Evolutionary conservation across 345 rosid genomes (phyloP).

Genomic region (Sisymbrium altissimum): DNA sequence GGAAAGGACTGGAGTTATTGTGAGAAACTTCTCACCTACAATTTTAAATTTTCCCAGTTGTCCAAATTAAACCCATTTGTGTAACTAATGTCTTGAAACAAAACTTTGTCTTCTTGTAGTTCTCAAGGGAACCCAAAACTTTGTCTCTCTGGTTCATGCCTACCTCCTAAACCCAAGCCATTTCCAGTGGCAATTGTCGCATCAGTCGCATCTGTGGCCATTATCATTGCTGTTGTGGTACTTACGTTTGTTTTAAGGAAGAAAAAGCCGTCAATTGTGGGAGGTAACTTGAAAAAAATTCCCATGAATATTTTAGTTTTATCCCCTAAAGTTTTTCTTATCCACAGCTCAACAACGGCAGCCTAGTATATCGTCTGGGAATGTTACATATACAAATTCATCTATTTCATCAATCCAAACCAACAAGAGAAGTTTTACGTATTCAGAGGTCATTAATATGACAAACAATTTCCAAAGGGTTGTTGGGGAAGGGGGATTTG

Average conservation of each 20-base stretch:
- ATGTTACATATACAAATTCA: background rate
- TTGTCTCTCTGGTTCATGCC: background rate
- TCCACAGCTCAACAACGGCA: background rate
- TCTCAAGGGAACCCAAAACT: slow-evolving; percentile 4
- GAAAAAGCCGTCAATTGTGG: background rate
- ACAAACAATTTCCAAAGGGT: slow-evolving; percentile 35
- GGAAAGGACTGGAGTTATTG: background rate
- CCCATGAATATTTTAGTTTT: no score
- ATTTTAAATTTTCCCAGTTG: background rate
- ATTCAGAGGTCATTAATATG: slow-evolving; percentile 29
- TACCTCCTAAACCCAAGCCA: background rate
- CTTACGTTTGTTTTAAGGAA: background rate
- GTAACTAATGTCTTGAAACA: background rate
- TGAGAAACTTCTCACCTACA: background rate
- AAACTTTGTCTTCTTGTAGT: background rate
- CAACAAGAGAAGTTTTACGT: background rate
- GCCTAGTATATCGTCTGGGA: background rate
- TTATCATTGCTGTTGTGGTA: background rate
- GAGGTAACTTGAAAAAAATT: background rate
- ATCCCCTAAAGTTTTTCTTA: no score
- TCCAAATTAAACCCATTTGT: background rate
- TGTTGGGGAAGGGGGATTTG: slow-evolving; percentile 50
- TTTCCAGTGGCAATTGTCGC: background rate
- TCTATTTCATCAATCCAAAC: background rate
- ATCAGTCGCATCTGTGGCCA: slow-evolving; percentile 7